phyloP scores from a whole-genome alignment of 371 early-diverging fungal genomes.

The Rhizomucor miehei region DNA sequence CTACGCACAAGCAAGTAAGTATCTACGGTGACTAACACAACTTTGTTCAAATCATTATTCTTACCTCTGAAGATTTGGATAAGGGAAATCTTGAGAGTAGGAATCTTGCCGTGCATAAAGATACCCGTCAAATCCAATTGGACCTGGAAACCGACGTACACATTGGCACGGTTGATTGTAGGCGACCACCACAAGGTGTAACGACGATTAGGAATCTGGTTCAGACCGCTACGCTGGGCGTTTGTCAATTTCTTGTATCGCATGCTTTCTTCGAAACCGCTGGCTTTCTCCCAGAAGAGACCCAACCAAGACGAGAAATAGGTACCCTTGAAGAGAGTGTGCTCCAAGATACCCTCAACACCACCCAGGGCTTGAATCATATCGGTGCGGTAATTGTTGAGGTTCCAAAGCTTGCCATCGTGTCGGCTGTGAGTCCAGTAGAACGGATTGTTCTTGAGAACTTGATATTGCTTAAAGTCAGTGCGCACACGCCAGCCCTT shows the following conservation, averaged over 20 bases:
- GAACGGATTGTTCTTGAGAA: conserved; percentile 95
- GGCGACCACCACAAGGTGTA: conserved; percentile 99
- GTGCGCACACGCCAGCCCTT: conserved; percentile 98
- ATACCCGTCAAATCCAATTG: conserved; percentile 99
- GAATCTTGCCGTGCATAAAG: conserved; percentile 99
- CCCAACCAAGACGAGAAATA: conserved; percentile 98
- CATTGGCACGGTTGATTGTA: conserved; percentile 94
- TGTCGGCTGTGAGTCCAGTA: conserved; percentile 94
- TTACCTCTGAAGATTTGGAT: conserved; percentile 95
- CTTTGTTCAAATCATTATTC: not conserved
- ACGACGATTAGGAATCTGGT: conserved; percentile 99
- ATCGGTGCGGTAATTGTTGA: conserved; percentile 97
- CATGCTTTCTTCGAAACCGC: conserved; percentile 23
- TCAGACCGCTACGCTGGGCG: conserved; percentile 97
- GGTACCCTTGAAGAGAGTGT: conserved; percentile 97
- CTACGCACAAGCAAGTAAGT: conserved; percentile 22
- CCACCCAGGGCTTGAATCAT: conserved; percentile 99
- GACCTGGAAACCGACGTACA: conserved; percentile 99
- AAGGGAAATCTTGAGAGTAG: conserved; percentile 97
- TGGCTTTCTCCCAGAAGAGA: conserved; percentile 96
- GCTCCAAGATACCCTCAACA: conserved; percentile 97
- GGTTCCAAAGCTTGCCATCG: conserved; percentile 97
- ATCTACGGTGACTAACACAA: not conserved
- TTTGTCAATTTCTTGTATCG: conserved; percentile 96
- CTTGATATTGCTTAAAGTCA: conserved; percentile 97